Evolutionary conservation across 2,329 filamentous ascomycete species (phyloP), one percentile per base, ranked within the genome.

Genomic region (Fusarium sp.): DNA sequence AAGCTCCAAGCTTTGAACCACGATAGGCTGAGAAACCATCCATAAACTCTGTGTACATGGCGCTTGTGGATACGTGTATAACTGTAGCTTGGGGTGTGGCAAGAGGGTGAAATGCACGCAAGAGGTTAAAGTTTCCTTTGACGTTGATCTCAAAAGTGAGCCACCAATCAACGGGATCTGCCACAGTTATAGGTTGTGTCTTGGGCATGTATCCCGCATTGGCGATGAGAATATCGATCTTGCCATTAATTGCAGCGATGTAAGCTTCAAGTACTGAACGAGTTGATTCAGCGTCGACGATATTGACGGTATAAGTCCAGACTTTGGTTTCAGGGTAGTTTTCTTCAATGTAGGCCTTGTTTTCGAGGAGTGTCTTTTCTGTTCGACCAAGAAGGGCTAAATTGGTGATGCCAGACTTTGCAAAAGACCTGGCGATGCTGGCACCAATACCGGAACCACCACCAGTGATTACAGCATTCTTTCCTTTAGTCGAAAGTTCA

Each of bases 371-470:
- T 3, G 74, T 73, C 9, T 69, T 73, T 15, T 76, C 63, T 15
- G 80, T 81, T 7, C 85, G 83, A 20, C 81, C 84, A 1, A 83
- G 68, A 44, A 87, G 78, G 44, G 81, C 79, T 30, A 86, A 70
- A 14, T 78, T 77, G 14, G 75, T 57, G 14, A 83, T 80, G 0
- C 79, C 80, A 1, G 85, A 86, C 13, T 75, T 64, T 18, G 81
- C 78, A 70, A 86, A 92, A 42, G 89, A 82, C 54, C 85, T 83
- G 7, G 90, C 90, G 13, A 91, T 87, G 2, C 88, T 87, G 57
- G 88, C 87, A 3, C 90, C 90, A 48, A 92, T 87, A 27, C 90
- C 89, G 2, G 85, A 86, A 7, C 87, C 87, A 14, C 86, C 90
- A 27, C 91, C 91, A 6, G 89, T 91, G 76, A 93, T 89, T 18